These are phyloP conservation scores for Podila verticillata DNA, from an alignment of 192 early-diverging fungal species.

Conservation along the genomic window DNA sequence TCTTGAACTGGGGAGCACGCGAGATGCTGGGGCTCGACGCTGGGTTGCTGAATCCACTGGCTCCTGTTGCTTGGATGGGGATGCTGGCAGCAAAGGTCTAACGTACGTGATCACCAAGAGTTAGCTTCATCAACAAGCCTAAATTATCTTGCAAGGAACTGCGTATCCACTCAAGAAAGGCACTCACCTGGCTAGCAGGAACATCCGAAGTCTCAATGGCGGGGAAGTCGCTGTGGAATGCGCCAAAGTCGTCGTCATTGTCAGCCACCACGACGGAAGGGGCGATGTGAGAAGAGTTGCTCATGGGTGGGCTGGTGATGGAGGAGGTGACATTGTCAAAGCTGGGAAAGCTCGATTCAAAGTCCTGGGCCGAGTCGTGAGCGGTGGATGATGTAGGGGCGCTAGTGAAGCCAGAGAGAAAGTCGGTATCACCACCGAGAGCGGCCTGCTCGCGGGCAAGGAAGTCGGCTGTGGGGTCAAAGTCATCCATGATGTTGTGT, in stretches of 20 bases:
- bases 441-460: conserved; percentile 79
- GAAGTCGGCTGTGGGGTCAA: conserved; percentile 79
- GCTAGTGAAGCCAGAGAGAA: conserved; percentile 54
- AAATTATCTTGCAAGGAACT: neutral
- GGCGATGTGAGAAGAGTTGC: conserved; percentile 7
- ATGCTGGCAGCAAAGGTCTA: conserved; percentile 48
- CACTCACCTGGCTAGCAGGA: conserved; percentile 34
- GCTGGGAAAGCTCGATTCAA: conserved; percentile 42
- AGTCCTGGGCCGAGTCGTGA: conserved; percentile 19
- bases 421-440: conserved; percentile 76
- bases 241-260: conserved; percentile 46
- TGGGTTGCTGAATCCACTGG: conserved; percentile 36
- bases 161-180: too few relatives aligned
- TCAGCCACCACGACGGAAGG: conserved; percentile 19
- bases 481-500: conserved; percentile 38
- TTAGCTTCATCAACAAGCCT: neutral
- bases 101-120: neutral
- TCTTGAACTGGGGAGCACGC: conserved; percentile 36
- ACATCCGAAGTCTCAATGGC: conserved; percentile 42
- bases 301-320: conserved; percentile 18
- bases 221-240: conserved; percentile 43
- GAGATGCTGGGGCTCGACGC: conserved; percentile 7
- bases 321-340: conserved; percentile 33
- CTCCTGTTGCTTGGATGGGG: conserved; percentile 42
- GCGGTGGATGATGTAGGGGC: conserved; percentile 19